Percentiles rank a stretch among this genome's conserved stretches.
Evolutionary conservation across 108 stramenopile genomes (phyloP).

Genomic region (Discostella stelligeroides): DNA sequence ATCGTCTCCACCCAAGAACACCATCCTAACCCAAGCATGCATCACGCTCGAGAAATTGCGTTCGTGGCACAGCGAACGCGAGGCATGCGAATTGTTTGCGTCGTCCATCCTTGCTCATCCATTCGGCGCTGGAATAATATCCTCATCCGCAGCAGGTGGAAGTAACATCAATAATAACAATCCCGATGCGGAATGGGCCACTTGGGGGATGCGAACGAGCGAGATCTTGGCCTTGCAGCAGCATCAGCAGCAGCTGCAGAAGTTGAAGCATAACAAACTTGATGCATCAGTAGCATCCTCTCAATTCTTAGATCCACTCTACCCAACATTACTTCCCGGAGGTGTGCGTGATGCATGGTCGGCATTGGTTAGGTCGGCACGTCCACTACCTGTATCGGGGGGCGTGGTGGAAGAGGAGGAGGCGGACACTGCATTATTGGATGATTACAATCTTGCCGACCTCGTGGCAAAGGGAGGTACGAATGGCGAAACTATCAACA

Average conservation of each 20-base stretch:
- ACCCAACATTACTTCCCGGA: conserved; percentile 56
- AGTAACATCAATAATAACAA: too few species aligned
- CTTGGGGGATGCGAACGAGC: not conserved
- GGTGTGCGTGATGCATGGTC: conserved; percentile 75
- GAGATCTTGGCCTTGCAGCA: too few species aligned
- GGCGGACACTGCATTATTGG: too few species aligned
- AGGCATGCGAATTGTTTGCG: conserved; percentile 66
- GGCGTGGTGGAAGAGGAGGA: conserved; percentile 10
- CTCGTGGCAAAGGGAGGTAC: not conserved
- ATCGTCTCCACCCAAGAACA: not conserved
- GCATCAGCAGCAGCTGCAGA: conserved; percentile 13
- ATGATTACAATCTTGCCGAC: conserved; percentile 10
- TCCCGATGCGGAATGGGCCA: conserved; percentile 1
- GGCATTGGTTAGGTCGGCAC: conserved; percentile 42
- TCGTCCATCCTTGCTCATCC: conserved; percentile 60
- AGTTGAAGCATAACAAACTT: too few species aligned
- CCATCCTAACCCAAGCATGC: conserved; percentile 1
- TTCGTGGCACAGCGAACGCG: conserved; percentile 67
- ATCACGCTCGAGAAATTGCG: conserved; percentile 61
- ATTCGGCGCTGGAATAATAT: conserved; percentile 25
- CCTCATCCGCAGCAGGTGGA: too few species aligned
- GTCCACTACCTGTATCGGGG: too few species aligned
- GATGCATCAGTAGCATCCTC: too few species aligned
- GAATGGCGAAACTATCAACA: not conserved
- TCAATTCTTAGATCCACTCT: too few species aligned